A percentile compares a stretch with the other conserved stretches of the same genome.
phyloP scores from a whole-genome alignment of 768 basidiomycete genomes.

The Dentipellis fragilis region DNA sequence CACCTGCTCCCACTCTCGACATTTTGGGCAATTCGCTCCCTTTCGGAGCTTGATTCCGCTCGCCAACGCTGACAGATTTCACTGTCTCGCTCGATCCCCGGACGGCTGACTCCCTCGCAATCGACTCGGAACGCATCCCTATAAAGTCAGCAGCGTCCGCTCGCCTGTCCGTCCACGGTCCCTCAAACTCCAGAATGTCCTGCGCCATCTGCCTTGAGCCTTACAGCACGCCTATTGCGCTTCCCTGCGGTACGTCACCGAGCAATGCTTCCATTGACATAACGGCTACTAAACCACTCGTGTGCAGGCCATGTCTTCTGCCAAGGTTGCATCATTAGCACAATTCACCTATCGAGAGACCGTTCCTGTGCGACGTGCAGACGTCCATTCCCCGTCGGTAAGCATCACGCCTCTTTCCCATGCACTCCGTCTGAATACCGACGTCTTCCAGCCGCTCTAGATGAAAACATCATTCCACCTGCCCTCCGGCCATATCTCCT shows the following conservation, averaged over 20 bases:
- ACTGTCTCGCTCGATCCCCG: too few species aligned
- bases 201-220: constrained; percentile 12
- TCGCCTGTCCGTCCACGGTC: background rate
- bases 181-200: constrained; percentile 3
- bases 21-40: too few species aligned
- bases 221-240: constrained; percentile 6
- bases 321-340: background rate
- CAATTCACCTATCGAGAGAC: background rate
- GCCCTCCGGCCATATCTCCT: constrained; percentile 10
- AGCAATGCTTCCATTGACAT: background rate
- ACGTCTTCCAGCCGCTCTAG: background rate
- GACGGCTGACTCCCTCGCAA: too few species aligned
- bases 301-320: constrained; percentile 4
- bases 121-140: too few species aligned
- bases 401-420: background rate
- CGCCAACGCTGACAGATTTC: too few species aligned
- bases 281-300: background rate
- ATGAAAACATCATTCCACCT: background rate
- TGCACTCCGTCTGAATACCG: background rate
- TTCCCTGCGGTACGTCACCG: constrained; percentile 8
- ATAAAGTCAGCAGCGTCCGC: too few species aligned
- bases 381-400: background rate
- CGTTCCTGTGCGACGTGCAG: background rate
- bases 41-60: too few species aligned
- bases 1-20: too few species aligned